Base-by-base conservation (phyloP, 1,284 basidiomycete species). In the Cryptococcus sp. region DNA sequence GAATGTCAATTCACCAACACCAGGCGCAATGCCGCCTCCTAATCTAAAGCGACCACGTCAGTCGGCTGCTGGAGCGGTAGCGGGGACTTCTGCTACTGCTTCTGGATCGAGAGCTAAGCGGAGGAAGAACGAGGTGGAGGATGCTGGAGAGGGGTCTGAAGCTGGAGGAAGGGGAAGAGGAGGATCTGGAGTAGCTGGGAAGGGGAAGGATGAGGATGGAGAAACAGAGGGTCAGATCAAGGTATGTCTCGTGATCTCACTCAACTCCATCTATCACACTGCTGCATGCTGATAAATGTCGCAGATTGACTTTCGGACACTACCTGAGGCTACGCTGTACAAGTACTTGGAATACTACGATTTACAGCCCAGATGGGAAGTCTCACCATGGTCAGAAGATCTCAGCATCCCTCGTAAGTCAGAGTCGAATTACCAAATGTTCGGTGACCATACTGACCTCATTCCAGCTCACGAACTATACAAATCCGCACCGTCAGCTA, bases 351-450 rank as follows among this genome's bases (percentile, higher is more conserved):
- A 71, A 50, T 40, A 53, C 14, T 63, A 72, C 46, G 72, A 73
- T 45, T 60, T 73, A 4, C 51, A 72, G 42, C 72, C 72, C 0
- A 56, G 63, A 43, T 73, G 67, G 67, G 62, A 66, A 37, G 58
- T 62, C 4, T 71, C 69, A 16, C 72, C 72, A 5, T 73, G 72
- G 72, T 69, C 66, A 16, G 72, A 73, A 53, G 60, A 66, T 14
- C 67, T 69, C 1, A 67, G 66, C 49, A 66, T 59, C 14, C 67
- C 69, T 28, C 72, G 72, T 73, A 23, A 56, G 68, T 62, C 13
- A 4, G 4, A 14, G 18, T 41, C 19, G 11, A 19, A 10, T 41
- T 21, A 9, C 11, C 19, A 7, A 19, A 21, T 10, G 7, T 41
- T n/a, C 34, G 34, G 34, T n/a, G n/a, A n/a, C n/a, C n/a, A n/a